Percentiles rank a stretch among this genome's conserved stretches.
Evolutionary conservation across 2,329 filamentous ascomycete species (phyloP).

Genomic region (Sordariomycetes sp.): DNA sequence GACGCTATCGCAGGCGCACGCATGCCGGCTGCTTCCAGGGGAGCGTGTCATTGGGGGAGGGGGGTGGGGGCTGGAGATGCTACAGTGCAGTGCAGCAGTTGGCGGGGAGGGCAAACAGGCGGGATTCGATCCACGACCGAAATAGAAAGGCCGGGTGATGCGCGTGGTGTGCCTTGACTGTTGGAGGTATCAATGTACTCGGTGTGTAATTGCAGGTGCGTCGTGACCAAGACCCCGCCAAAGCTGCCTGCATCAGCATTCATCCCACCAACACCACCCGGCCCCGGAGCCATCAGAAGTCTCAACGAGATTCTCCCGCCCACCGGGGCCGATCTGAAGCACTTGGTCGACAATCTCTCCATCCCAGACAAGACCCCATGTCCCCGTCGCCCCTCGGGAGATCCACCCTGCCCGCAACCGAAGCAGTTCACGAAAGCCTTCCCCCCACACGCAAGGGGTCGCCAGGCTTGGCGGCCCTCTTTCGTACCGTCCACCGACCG

Average conservation of each 20-base stretch:
- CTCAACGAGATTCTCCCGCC: too few species aligned
- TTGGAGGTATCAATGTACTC: background rate
- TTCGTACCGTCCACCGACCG: background rate
- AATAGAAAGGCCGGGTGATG: background rate
- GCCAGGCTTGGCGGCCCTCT: background rate
- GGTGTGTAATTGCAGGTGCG: background rate
- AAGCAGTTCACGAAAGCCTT: too few species aligned
- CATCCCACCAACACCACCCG: too few species aligned
- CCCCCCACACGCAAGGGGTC: too few species aligned
- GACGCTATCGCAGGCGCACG: background rate
- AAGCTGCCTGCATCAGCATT: too few species aligned
- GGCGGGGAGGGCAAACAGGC: too few species aligned
- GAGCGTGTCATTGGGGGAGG: background rate
- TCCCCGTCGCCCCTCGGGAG: background rate
- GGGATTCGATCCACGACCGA: background rate
- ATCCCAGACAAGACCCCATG: background rate
- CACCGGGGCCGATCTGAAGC: too few species aligned
- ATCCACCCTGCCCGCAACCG: background rate
- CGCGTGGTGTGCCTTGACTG: background rate
- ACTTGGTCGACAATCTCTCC: background rate
- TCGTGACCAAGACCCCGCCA: background rate
- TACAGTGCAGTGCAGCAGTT: too few species aligned
- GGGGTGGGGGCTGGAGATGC: too few species aligned
- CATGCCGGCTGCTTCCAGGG: background rate
- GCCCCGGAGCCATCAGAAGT: too few species aligned